Evolutionary conservation across 768 basidiomycete species (phyloP).

Genomic region (Xerocomus spinulosus): DNA sequence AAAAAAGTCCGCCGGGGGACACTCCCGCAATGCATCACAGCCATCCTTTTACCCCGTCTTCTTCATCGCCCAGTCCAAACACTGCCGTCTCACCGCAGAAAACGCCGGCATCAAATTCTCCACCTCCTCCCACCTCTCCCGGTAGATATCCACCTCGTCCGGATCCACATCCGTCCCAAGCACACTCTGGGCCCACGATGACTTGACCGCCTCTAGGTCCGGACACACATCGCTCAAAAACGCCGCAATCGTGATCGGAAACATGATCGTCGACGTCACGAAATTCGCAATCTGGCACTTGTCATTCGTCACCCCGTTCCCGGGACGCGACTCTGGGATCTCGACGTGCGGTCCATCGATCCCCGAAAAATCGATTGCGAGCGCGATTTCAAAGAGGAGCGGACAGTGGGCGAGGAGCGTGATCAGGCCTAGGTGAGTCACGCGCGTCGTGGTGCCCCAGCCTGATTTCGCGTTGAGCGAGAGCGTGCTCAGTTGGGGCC

Average conservation of each 20-base stretch:
- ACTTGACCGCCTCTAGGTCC: conserved; percentile 5
- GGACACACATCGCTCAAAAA: conserved; percentile 28
- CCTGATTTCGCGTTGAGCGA: conserved; percentile 17
- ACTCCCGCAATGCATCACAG: no score
- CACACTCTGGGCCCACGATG: conserved; percentile 10
- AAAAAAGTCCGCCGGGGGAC: no score
- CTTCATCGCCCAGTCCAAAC: conserved; percentile 2
- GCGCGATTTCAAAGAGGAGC: conserved; percentile 7
- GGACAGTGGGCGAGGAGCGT: conserved; percentile 16
- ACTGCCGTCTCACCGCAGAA: conserved; percentile 17
- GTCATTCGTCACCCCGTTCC: conserved; percentile 9
- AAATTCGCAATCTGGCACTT: conserved; percentile 13
- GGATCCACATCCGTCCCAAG: neutral
- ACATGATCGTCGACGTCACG: conserved; percentile 17
- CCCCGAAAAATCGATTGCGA: conserved; percentile 19
- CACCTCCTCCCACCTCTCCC: conserved; percentile 23
- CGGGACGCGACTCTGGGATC: neutral
- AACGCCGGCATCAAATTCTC: conserved; percentile 21
- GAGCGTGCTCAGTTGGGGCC: conserved; percentile 14
- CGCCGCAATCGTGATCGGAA: conserved; percentile 18
- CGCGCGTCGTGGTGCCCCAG: conserved; percentile 14
- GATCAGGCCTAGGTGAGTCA: conserved; percentile 23
- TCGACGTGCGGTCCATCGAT: conserved; percentile 8
- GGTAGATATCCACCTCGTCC: conserved; percentile 9
- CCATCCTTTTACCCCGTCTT: no score